These are phyloP conservation scores for Kwoniella dejecticola DNA, from an alignment of 768 basidiomycete species.

Conservation along the genomic window DNA sequence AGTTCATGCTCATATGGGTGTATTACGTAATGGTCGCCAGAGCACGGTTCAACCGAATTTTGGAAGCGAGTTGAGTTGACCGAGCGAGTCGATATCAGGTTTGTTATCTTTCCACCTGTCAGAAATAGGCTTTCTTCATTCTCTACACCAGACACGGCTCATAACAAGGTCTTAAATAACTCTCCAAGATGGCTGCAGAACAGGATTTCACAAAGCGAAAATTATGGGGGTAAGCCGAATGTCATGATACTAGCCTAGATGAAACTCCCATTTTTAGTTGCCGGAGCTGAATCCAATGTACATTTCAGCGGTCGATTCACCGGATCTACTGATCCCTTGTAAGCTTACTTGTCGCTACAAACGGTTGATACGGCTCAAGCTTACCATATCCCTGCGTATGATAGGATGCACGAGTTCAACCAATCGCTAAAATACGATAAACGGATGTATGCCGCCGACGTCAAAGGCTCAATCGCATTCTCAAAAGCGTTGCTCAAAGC, in stretches of 20 bases:
- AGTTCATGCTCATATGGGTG: background rate
- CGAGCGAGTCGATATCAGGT: background rate
- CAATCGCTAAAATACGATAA: constrained; percentile 93
- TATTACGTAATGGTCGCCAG: background rate
- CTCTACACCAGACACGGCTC: too few relatives aligned
- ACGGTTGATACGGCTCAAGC: background rate
- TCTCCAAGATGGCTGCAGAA: constrained; percentile 19
- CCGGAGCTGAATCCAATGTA: constrained; percentile 5
- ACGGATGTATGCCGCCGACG: constrained; percentile 88
- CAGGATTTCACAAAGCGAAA: constrained; percentile 47
- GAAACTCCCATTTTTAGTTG: too few relatives aligned
- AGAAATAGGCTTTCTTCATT: too few relatives aligned
- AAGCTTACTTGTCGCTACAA: constrained; percentile 38
- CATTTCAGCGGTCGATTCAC: constrained; percentile 72
- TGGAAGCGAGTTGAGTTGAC: background rate
- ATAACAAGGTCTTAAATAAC: too few relatives aligned
- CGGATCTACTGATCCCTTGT: constrained; percentile 85
- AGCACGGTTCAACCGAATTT: constrained; percentile 3
- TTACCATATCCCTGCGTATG: background rate
- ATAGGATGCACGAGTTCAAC: constrained; percentile 95
- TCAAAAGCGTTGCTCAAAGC: constrained; percentile 77
- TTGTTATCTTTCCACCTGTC: too few relatives aligned
- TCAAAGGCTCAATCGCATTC: constrained; percentile 92
- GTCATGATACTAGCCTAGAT: background rate
- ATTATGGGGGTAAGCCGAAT: constrained; percentile 44